Evolutionary conservation across 2,329 filamentous ascomycete species (phyloP).

Genomic region (Chaetomiaceae sp.): DNA sequence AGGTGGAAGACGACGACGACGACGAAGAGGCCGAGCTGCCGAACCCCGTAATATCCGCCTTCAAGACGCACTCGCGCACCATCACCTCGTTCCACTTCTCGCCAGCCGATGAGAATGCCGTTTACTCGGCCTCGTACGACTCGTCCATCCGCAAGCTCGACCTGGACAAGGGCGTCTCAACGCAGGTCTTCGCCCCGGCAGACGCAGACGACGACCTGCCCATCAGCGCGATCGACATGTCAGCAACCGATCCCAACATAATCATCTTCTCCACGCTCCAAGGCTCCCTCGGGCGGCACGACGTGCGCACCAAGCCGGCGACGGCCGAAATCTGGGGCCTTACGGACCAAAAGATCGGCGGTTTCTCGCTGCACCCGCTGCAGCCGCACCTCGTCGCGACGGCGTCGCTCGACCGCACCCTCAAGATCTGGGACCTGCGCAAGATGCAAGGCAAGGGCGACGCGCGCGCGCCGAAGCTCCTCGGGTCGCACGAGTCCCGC

Average conservation of each 20-base stretch:
- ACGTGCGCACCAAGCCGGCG: constrained; percentile 57
- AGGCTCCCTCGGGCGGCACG: constrained; percentile 75
- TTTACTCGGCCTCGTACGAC: constrained; percentile 89
- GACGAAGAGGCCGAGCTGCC: constrained; percentile 63
- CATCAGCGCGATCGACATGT: constrained; percentile 80
- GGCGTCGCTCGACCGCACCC: constrained; percentile 79
- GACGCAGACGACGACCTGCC: constrained; percentile 68
- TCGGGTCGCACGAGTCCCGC: constrained; percentile 77
- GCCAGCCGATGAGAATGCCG: constrained; percentile 63
- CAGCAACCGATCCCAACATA: constrained; percentile 61
- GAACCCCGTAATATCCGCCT: constrained; percentile 77
- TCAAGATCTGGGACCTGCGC: constrained; percentile 90
- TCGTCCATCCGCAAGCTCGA: constrained; percentile 86
- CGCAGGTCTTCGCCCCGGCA: constrained; percentile 73
- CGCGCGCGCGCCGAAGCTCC: constrained; percentile 56
- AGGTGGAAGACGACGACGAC: constrained; percentile 54
- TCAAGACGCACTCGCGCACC: constrained; percentile 85
- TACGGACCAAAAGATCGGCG: constrained; percentile 91
- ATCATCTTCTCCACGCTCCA: constrained; percentile 85
- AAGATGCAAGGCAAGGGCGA: constrained; percentile 65
- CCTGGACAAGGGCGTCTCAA: constrained; percentile 70
- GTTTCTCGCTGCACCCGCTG: constrained; percentile 77
- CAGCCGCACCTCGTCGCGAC: constrained; percentile 82
- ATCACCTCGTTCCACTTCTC: constrained; percentile 81
- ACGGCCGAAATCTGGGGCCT: constrained; percentile 67